Evolutionary conservation across 148 eudicot species (phyloP).

Genomic region (Amaranthus hypochondriacus): DNA sequence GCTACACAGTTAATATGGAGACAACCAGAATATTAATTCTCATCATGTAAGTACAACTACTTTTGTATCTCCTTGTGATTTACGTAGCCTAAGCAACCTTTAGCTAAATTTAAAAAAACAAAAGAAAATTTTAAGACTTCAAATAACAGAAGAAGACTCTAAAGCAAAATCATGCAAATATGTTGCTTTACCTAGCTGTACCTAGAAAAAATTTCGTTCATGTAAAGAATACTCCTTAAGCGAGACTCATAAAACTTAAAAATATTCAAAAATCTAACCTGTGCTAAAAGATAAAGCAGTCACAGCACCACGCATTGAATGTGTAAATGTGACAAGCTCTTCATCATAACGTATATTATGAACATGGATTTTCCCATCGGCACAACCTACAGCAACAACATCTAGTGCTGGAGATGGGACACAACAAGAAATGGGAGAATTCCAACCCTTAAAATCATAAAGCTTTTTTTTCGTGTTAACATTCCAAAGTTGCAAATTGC

Average conservation of each 20-base stretch:
- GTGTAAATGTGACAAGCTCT: slow-evolving; percentile 71
- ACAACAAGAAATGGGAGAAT: slow-evolving; percentile 66
- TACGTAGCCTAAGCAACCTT: no score
- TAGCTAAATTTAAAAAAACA: no score
- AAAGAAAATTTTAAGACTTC: no score
- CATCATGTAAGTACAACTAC: no score
- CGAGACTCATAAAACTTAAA: background rate
- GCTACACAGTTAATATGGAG: no score
- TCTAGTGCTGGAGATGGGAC: slow-evolving; percentile 97
- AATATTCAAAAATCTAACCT: slow-evolving; percentile 38
- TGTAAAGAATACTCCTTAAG: no score
- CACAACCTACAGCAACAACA: slow-evolving; percentile 93
- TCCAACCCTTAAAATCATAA: slow-evolving; percentile 86
- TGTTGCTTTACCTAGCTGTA: no score
- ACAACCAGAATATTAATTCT: no score
- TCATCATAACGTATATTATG: slow-evolving; percentile 86
- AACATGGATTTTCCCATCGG: slow-evolving; percentile 96
- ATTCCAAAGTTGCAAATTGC: slow-evolving; percentile 88
- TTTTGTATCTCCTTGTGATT: no score
- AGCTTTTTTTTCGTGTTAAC: slow-evolving; percentile 77
- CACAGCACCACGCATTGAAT: slow-evolving; percentile 86
- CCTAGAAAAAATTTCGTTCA: no score
- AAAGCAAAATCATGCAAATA: no score
- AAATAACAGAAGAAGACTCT: no score
- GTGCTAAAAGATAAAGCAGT: slow-evolving; percentile 92